Evolutionary conservation across 106 monocot genomes (phyloP).

Genomic region (Narthecium ossifragum): DNA sequence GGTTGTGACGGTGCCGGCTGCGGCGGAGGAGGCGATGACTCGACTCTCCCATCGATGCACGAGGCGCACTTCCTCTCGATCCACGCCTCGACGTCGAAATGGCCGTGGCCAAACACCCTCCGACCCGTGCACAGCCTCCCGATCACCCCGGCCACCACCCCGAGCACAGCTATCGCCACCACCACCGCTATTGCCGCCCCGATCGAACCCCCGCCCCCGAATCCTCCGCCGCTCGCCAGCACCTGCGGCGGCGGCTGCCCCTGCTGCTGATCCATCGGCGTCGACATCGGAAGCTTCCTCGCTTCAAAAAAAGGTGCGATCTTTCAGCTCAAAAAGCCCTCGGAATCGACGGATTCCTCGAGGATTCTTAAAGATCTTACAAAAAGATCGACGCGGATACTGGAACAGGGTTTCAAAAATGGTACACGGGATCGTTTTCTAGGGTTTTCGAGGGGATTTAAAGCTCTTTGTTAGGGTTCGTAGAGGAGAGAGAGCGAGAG

Average conservation of each 20-base stretch:
- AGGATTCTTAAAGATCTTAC: no score
- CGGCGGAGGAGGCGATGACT: not conserved
- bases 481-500: no score
- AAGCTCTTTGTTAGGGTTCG: no score
- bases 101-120: conserved; percentile 29
- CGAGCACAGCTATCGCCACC: conserved; percentile 34
- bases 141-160: conserved; percentile 37
- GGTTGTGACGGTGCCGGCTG: conserved; percentile 7
- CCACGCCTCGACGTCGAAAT: conserved; percentile 53
- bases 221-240: no score
- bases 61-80: conserved; percentile 55
- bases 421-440: no score
- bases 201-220: conserved; percentile 29
- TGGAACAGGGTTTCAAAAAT: no score
- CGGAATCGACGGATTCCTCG: no score
- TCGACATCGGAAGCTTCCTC: conserved; percentile 1
- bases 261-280: not conserved
- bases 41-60: conserved; percentile 43
- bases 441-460: no score
- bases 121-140: conserved; percentile 58
- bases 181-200: conserved; percentile 44
- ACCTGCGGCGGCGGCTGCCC: conserved; percentile 8
- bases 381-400: no score
- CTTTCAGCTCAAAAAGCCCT: no score
- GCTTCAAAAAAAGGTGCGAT: not conserved